Evolutionary conservation across 139 green algal genomes (phyloP), one percentile per base, ranked within the genome.

Genomic region (Nannochloris sp.): DNA sequence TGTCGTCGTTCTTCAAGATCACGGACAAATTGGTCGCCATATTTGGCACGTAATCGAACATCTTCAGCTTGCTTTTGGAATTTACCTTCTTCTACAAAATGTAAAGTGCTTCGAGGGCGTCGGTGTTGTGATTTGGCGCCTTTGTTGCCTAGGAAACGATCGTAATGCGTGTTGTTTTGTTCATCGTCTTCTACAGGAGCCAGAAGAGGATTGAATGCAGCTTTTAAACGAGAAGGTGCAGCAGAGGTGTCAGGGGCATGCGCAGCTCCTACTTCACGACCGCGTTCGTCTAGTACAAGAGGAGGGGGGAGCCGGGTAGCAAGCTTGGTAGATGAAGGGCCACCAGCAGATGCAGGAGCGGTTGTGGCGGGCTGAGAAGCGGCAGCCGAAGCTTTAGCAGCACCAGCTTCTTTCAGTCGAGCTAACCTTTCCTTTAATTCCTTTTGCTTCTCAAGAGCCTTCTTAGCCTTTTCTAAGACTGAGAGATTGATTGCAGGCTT

Each of bases 41-140:
- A 90, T 47, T 80, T 63, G 13, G 66, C 67, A 64, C 64, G 57
- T 42, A 85, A 68, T n/a, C 79, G 66, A 23, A 24, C 36, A 4
- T 77, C 58, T 54, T 92, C 83, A 13, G 85, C 87, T 42, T 72
- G 71, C 19, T n/a, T 54, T 65, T 86, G 67, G 35, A 88, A 81
- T 42, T 58, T 67, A 4, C 87, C 87, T 59, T 86, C 68, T 63
- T 88, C 63, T 6, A 90, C 75, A 72, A 91, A 91, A 19, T 81
- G 72, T 46, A 91, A 77, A 5, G 60, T 60, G 4, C 33, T 35
- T 2, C 68, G 70, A 24, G 45, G 58, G 1, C 65, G 48, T 36
- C 74, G 65, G 27, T 82, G 65, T 34, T 75, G 14, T 23, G 61
- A 56, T 4, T 39, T 38, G n/a, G 69, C 32, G 15, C 54, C 56